Base-by-base conservation (phyloP, 2,329 filamentous ascomycete genomes). In the Colletotrichum sp. region DNA sequence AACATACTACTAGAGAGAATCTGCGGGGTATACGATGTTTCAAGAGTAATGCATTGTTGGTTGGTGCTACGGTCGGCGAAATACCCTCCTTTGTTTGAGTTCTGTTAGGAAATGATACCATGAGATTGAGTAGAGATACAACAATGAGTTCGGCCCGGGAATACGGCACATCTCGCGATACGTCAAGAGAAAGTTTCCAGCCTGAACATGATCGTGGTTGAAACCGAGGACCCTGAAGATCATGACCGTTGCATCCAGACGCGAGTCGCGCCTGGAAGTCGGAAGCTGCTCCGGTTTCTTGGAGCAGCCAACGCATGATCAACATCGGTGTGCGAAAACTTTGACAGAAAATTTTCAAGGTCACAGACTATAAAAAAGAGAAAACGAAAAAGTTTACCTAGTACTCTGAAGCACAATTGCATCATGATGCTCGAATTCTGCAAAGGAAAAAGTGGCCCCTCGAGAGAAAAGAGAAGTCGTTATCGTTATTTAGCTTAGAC, bases 21-120 rank as follows among this genome's bases (percentile, higher is more conserved):
- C 0, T 21, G 13, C 0, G 12, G 18, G 12, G n/a, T 1, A 26
- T 5, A 2, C 21, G 7, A 13, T 21, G 30, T 13, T 30, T 62
- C 26, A 62, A 21, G 16, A 62, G 59, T 7, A 4, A 62, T 2
- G n/a, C 26, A 28, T 8, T 62, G 30, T n/a, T 32, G 18, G 8
- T 55, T 57, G 66, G 32, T 18, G 52, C 7, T 21, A 34, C 15
- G 63, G 63, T 59, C 21, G 4, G 66, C 52, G 66, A n/a, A 44
- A 69, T 69, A 69, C 66, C 66, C 66, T 60, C 32, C 12, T 69
- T 69, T 69, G 21, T 59, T 68, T 57, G 28, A 64, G 5, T 28
- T 64, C 34, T 36, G 16, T 64, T 5, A 28, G 62, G 34, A 32
- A 52, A 49, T 32, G 63, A 66, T 66, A 66, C 62, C 62, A 64